phyloP scores from a whole-genome alignment of 2,329 filamentous ascomycete species.

The Albophoma yamanashiensis region DNA sequence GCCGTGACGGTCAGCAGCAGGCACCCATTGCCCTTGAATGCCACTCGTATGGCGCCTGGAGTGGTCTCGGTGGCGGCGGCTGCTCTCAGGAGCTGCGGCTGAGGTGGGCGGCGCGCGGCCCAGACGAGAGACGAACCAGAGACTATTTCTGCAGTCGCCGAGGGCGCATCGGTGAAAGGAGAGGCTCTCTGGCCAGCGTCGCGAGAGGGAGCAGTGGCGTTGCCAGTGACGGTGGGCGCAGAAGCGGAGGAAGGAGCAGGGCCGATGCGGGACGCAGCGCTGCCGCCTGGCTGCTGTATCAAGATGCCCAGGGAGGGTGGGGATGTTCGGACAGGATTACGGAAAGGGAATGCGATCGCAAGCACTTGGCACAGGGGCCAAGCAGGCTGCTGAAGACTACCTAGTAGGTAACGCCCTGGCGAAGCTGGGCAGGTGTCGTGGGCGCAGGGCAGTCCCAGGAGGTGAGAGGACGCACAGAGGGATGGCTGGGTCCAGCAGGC shows the following conservation, averaged over 20 bases:
- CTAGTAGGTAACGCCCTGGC: too few species aligned
- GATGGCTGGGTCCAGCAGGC: too few species aligned
- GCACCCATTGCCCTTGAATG: constrained; percentile 7
- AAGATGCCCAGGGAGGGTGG: constrained; percentile 15
- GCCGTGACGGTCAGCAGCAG: constrained; percentile 5
- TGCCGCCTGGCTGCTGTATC: constrained; percentile 16
- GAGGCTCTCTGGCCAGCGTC: neutral
- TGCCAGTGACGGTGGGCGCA: neutral
- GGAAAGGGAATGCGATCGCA: neutral
- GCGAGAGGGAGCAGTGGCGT: neutral
- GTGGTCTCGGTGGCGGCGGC: neutral
- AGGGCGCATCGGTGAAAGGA: neutral
- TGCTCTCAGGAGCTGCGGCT: too few species aligned
- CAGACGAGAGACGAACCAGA: neutral
- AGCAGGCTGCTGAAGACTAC: neutral
- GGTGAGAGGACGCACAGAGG: too few species aligned
- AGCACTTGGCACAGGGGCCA: neutral
- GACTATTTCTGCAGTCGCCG: neutral
- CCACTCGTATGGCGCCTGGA: constrained; percentile 5
- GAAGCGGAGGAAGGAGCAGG: constrained; percentile 5
- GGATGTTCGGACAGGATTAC: neutral
- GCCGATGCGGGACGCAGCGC: constrained; percentile 5
- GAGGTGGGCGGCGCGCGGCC: neutral
- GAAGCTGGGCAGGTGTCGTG: neutral
- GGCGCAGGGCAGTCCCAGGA: too few species aligned